phyloP scores from a whole-genome alignment of 495 filamentous ascomycete genomes.

The Penicillium waksmanii region DNA sequence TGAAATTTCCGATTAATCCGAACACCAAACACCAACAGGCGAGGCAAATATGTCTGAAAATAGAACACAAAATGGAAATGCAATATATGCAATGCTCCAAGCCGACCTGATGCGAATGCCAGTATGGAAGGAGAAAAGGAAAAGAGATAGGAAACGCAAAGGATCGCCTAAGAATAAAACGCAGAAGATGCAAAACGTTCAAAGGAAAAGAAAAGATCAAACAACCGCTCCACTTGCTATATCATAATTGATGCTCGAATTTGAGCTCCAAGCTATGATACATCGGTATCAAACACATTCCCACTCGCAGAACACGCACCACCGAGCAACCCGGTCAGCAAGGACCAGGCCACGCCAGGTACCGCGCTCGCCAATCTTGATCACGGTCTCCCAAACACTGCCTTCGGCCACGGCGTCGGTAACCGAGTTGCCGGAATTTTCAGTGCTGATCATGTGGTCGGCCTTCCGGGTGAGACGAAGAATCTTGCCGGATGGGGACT shows the following conservation, averaged over 20 bases:
- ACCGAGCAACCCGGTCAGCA: constrained; percentile 91
- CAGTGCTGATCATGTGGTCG: constrained; percentile 62
- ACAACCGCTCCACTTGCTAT: constrained; percentile 8
- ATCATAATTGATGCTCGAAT: constrained; percentile 8
- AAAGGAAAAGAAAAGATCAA: constrained; percentile 15
- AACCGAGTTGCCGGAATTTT: constrained; percentile 44
- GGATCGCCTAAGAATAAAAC: not conserved
- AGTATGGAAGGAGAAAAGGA: constrained; percentile 19
- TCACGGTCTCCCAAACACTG: constrained; percentile 94
- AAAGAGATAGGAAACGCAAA: constrained; percentile 14
- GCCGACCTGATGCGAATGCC: constrained; percentile 35
- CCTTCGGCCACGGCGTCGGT: constrained; percentile 69
- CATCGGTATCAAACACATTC: constrained; percentile 56
- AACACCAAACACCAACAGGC: constrained; percentile 19
- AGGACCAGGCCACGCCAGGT: constrained; percentile 92
- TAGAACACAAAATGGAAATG: constrained; percentile 15
- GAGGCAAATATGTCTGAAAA: constrained; percentile 7
- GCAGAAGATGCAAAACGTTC: constrained; percentile 11
- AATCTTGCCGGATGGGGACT: constrained; percentile 95
- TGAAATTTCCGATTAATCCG: constrained; percentile 12
- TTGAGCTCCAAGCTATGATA: constrained; percentile 9
- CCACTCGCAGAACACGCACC: constrained; percentile 99
- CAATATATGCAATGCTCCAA: constrained; percentile 36
- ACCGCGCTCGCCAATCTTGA: constrained; percentile 92
- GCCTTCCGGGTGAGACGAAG: constrained; percentile 86